phyloP scores from a whole-genome alignment of 306 rosid species.

The Myrica gale region DNA sequence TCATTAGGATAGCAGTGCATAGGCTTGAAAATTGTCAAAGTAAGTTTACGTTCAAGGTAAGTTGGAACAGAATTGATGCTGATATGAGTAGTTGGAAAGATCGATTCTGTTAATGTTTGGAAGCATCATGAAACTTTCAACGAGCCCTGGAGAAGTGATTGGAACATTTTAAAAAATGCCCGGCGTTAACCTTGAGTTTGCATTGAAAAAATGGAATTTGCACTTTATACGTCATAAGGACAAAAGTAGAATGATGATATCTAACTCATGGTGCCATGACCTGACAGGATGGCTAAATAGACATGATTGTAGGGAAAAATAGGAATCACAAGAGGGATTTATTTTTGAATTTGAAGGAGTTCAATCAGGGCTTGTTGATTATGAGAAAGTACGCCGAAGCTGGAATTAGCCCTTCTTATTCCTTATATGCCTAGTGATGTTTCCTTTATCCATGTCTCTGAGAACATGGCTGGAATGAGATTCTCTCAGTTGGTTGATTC shows the following conservation, averaged over 20 bases:
- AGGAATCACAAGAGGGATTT: background rate
- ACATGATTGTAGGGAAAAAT: background rate
- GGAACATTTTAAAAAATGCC: background rate
- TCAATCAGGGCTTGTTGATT: background rate
- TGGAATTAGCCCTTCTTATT: background rate
- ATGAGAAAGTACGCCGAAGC: background rate
- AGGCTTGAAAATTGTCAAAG: background rate
- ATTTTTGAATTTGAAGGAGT: background rate
- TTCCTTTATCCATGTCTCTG: background rate
- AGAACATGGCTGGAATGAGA: background rate
- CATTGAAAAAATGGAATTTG: background rate
- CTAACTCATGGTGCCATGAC: background rate
- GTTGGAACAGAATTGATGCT: background rate
- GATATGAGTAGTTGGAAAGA: background rate
- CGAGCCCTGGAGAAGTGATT: slow-evolving; percentile 1
- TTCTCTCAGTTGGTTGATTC: background rate
- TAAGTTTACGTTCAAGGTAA: background rate
- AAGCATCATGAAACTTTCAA: background rate
- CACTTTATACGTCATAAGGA: background rate
- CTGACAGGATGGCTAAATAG: background rate
- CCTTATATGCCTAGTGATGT: background rate
- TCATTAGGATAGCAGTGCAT: background rate
- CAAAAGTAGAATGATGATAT: background rate
- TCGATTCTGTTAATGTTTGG: background rate
- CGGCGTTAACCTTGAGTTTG: background rate